Percentiles rank a stretch among this genome's conserved stretches.
These are phyloP conservation scores for Fomitopsis schrenkii DNA, from an alignment of 1,284 basidiomycete species.

Conservation along the genomic window DNA sequence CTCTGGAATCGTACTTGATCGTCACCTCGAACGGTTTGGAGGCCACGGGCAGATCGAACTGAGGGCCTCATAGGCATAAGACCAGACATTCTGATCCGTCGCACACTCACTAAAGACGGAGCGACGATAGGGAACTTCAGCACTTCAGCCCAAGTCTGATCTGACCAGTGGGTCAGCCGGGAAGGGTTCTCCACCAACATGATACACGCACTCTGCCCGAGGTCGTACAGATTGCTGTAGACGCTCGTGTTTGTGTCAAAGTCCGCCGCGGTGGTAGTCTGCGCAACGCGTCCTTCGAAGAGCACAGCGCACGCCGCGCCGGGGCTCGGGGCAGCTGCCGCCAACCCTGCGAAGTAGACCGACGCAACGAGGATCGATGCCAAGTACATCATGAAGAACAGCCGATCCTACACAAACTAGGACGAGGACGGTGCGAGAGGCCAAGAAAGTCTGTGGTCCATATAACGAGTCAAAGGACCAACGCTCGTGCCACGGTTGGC, in stretches of 20 bases:
- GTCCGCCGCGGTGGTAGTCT: not conserved
- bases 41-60: not conserved
- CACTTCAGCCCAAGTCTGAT: conserved; percentile 1
- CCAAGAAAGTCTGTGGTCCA: not conserved
- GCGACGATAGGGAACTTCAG: not conserved
- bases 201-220: not conserved
- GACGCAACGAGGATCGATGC: not conserved
- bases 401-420: not conserved
- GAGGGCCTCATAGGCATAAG: not conserved
- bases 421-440: not conserved
- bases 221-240: not conserved
- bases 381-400: not conserved
- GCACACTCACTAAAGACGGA: not conserved
- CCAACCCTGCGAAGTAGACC: not conserved
- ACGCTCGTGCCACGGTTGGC: not conserved
- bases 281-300: not conserved
- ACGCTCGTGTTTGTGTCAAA: not conserved
- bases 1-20: not conserved
- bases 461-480: not conserved
- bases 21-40: not conserved
- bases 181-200: no score
- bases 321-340: not conserved
- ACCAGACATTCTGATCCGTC: no score
- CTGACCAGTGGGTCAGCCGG: not conserved
- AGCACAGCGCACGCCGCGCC: conserved; percentile 1